A percentile compares a stretch with the other conserved stretches of the same genome.
These are phyloP conservation scores for Pleurotus ostreatus DNA, from an alignment of 768 basidiomycete species.

Conservation along the genomic window DNA sequence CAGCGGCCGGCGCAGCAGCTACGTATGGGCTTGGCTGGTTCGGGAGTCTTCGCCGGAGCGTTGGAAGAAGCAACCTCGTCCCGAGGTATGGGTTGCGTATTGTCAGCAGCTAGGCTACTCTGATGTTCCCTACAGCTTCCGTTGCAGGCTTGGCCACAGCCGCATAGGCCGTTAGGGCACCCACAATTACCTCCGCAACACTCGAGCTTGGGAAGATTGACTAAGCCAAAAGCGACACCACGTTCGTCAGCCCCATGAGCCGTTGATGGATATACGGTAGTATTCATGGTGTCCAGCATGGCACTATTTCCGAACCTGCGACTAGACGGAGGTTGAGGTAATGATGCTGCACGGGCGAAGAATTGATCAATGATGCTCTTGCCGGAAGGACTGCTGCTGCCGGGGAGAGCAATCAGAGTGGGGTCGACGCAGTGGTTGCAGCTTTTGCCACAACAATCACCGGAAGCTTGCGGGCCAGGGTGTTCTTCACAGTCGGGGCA, in stretches of 20 bases:
- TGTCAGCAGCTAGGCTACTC: background rate
- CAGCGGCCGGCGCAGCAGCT: background rate
- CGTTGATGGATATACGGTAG: conserved; percentile 35
- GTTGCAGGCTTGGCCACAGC: conserved; percentile 53
- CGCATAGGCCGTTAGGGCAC: conserved; percentile 50
- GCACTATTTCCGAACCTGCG: conserved; percentile 33
- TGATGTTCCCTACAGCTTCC: conserved; percentile 45
- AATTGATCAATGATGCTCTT: conserved; percentile 53
- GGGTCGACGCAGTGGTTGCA: conserved; percentile 41
- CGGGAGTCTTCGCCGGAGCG: background rate
- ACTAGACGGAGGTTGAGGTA: conserved; percentile 53
- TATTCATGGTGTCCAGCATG: conserved; percentile 49
- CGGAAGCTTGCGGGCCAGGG: conserved; percentile 45
- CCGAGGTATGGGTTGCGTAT: background rate
- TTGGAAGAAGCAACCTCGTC: background rate
- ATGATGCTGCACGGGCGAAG: conserved; percentile 62
- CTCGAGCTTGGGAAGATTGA: conserved; percentile 60
- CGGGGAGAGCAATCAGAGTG: conserved; percentile 6
- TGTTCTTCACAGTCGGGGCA: conserved; percentile 76
- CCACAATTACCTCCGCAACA: conserved; percentile 63
- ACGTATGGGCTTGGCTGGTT: background rate
- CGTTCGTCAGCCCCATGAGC: conserved; percentile 32
- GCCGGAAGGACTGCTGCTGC: background rate
- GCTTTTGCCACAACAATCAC: conserved; percentile 21
- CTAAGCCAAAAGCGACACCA: conserved; percentile 40